These are phyloP conservation scores for Isoetes taiwanensis DNA, from an alignment of 75 land plant genomes.

Conservation along the genomic window DNA sequence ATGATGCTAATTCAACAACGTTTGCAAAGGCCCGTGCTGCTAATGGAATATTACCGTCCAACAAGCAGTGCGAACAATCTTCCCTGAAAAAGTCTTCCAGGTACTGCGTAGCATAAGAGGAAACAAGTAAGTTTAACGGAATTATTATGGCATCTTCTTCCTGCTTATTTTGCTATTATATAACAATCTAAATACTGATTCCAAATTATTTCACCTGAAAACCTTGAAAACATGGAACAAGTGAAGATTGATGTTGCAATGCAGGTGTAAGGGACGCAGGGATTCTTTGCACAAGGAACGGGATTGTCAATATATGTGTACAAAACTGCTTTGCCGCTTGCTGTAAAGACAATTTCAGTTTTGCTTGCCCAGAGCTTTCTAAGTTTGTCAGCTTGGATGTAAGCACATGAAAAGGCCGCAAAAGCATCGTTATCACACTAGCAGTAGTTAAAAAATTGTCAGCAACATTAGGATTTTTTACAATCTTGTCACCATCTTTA, in stretches of 20 bases:
- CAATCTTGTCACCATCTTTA: conserved; percentile 12
- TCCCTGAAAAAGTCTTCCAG: conserved; percentile 48
- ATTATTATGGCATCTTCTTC: not conserved
- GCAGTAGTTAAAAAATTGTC: conserved; percentile 54
- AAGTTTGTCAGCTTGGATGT: not conserved
- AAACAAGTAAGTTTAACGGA: not conserved
- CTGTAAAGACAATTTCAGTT: not conserved
- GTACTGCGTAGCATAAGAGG: conserved; percentile 32
- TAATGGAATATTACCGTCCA: too few relatives aligned
- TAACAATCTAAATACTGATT: not conserved
- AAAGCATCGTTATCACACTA: conserved; percentile 55
- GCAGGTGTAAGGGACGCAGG: conserved; percentile 63
- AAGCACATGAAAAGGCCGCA: conserved; percentile 50
- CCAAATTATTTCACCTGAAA: conserved; percentile 37
- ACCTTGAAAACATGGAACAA: conserved; percentile 42
- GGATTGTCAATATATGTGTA: conserved; percentile 54
- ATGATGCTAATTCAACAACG: conserved; percentile 37
- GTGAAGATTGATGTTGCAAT: conserved; percentile 39
- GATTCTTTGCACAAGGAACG: conserved; percentile 41
- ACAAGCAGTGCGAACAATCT: too few relatives aligned
- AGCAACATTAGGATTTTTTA: too few relatives aligned
- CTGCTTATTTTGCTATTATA: too few relatives aligned
- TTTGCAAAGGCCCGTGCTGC: conserved; percentile 65
- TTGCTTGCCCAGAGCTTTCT: not conserved
- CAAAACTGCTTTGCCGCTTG: conserved; percentile 38